Conservation (phyloP, 345 rosid species). For the Acer yangbiense region DNA sequence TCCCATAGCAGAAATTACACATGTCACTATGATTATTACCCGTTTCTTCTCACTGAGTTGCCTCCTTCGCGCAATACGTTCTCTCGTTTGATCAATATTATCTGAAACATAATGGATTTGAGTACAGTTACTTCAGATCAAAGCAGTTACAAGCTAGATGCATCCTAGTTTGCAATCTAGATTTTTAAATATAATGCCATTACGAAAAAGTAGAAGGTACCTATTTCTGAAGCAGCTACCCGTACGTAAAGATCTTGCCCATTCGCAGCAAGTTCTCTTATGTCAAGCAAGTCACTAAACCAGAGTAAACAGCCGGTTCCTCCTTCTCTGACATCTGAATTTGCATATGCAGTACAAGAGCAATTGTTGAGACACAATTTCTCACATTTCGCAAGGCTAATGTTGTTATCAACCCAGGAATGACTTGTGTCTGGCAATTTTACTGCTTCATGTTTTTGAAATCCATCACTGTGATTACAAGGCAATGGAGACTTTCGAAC, state of each 20-base stretch:
- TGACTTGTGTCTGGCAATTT: slow-evolving; percentile 21
- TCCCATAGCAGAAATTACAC: background rate
- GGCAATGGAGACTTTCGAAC: slow-evolving; percentile 10
- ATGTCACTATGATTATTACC: background rate
- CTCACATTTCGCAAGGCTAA: slow-evolving; percentile 19
- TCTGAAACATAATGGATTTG: background rate
- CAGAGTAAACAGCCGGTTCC: slow-evolving; percentile 31
- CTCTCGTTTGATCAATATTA: background rate
- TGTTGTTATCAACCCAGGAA: slow-evolving; percentile 13
- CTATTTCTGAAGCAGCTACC: slow-evolving; percentile 25
- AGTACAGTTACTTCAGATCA: too few relatives aligned
- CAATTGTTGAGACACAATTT: slow-evolving; percentile 23
- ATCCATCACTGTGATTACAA: slow-evolving; percentile 7
- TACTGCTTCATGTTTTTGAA: background rate
- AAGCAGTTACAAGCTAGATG: too few relatives aligned
- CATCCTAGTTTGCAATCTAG: too few relatives aligned
- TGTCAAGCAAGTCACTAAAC: slow-evolving; percentile 26
- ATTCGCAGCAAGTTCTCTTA: background rate
- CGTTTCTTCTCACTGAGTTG: background rate
- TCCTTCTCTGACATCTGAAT: slow-evolving; percentile 15
- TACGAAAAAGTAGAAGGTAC: background rate
- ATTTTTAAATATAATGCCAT: background rate
- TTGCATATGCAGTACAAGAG: slow-evolving; percentile 29
- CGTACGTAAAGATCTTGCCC: slow-evolving; percentile 26
- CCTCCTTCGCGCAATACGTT: too few relatives aligned